These are phyloP conservation scores for Cnidoscolus chayamansa DNA, from an alignment of 441 rosid genomes.

Conservation along the genomic window DNA sequence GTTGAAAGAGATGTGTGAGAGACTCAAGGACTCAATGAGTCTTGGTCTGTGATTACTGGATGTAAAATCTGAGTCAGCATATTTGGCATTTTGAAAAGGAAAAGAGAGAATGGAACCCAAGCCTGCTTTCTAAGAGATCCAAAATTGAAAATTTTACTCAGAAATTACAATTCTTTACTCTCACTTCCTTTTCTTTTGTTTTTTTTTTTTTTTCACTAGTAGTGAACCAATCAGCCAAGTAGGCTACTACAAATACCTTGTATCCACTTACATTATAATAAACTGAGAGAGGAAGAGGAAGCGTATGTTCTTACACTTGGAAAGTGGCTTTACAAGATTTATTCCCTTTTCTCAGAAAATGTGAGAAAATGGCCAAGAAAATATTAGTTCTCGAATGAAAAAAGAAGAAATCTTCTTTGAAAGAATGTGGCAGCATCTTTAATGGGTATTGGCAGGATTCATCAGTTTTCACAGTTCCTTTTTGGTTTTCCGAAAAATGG, in stretches of 20 bases:
- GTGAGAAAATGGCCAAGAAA: background rate
- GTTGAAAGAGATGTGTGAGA: slow-evolving; percentile 30
- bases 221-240: slow-evolving; percentile 8
- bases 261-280: background rate
- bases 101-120: slow-evolving; percentile 27
- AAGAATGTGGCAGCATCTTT: slow-evolving; percentile 9
- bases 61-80: slow-evolving; percentile 25
- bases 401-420: background rate
- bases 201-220: background rate
- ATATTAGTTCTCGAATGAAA: background rate
- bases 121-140: background rate
- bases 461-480: background rate
- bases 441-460: slow-evolving; percentile 4
- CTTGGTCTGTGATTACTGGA: slow-evolving; percentile 2
- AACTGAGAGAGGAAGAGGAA: background rate
- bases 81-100: slow-evolving; percentile 27
- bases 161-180: slow-evolving; percentile 20
- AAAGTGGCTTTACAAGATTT: slow-evolving; percentile 21
- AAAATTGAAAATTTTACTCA: slow-evolving; percentile 18
- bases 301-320: slow-evolving; percentile 5
- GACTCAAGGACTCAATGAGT: slow-evolving; percentile 8
- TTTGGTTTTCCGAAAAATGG: slow-evolving; percentile 22
- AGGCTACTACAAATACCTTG: background rate
- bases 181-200: slow-evolving; percentile 3
- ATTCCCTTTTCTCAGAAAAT: slow-evolving; percentile 17